Conservation (phyloP, 2,329 filamentous ascomycete genomes). For the Tolypocladium album region DNA sequence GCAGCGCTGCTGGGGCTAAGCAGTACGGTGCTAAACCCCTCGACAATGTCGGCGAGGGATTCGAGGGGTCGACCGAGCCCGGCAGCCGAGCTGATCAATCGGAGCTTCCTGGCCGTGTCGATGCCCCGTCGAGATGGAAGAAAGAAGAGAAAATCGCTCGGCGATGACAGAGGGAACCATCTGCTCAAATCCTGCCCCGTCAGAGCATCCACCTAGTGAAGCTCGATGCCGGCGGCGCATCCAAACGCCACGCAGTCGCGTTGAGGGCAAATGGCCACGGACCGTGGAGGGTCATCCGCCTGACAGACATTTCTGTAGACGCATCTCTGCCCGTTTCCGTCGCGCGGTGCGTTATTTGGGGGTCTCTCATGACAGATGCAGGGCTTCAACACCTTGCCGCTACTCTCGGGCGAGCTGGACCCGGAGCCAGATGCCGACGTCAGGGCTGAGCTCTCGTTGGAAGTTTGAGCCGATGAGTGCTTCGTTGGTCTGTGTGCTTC, state of each 20-base stretch:
- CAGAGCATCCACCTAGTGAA: conserved; percentile 44
- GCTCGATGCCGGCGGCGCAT: conserved; percentile 49
- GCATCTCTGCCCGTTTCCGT: conserved; percentile 19
- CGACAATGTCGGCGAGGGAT: conserved; percentile 8
- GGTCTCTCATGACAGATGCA: conserved; percentile 15
- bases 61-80: conserved; percentile 16
- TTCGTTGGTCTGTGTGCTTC: conserved; percentile 5
- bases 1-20: conserved; percentile 9
- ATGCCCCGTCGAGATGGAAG: conserved; percentile 37
- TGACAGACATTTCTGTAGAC: conserved; percentile 42
- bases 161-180: conserved; percentile 43
- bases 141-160: conserved; percentile 49
- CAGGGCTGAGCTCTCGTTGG: conserved; percentile 4
- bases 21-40: conserved; percentile 12
- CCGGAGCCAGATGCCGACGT: conserved; percentile 2
- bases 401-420: neutral
- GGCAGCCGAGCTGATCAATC: conserved; percentile 51
- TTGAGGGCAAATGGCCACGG: conserved; percentile 54
- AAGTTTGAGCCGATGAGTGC: conserved; percentile 2
- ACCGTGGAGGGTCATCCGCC: conserved; percentile 51
- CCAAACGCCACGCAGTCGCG: conserved; percentile 55
- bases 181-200: conserved; percentile 37
- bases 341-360: conserved; percentile 11
- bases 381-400: neutral
- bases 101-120: conserved; percentile 44